Evolutionary conservation across 352 stramenopile species (phyloP).

Genomic region (Hyaloperonospora arabidopsidis): DNA sequence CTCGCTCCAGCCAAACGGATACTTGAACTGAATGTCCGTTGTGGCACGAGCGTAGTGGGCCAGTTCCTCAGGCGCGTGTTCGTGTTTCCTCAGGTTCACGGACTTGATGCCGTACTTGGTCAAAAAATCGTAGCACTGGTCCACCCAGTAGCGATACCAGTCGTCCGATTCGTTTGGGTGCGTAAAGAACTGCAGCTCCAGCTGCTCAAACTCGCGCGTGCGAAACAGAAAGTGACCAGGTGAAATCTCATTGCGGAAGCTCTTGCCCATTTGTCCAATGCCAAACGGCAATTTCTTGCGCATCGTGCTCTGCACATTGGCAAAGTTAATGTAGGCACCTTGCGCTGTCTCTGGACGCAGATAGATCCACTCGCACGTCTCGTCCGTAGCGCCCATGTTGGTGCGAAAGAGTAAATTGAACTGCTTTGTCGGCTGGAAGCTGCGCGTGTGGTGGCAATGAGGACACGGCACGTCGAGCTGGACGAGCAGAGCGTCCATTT

Average conservation of each 20-base stretch:
- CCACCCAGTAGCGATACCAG: slow-evolving; percentile 89
- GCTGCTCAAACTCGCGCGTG: slow-evolving; percentile 96
- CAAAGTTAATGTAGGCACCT: slow-evolving; percentile 67
- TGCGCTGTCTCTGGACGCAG: slow-evolving; percentile 96
- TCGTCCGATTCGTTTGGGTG: slow-evolving; percentile 63
- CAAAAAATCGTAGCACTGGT: slow-evolving; percentile 87
- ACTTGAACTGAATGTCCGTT: slow-evolving; percentile 96
- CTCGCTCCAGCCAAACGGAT: slow-evolving; percentile 95
- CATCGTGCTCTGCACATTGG: slow-evolving; percentile 89
- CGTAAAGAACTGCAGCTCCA: slow-evolving; percentile 89
- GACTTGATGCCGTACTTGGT: slow-evolving; percentile 83
- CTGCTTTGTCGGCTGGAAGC: slow-evolving; percentile 80
- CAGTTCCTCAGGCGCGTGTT: slow-evolving; percentile 88
- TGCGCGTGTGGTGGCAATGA: slow-evolving; percentile 36
- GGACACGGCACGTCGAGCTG: slow-evolving; percentile 49
- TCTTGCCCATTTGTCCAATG: slow-evolving; percentile 96
- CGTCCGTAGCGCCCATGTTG: slow-evolving; percentile 88
- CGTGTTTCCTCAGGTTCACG: slow-evolving; percentile 88
- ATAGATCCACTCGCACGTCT: slow-evolving; percentile 88
- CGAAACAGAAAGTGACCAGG: slow-evolving; percentile 96
- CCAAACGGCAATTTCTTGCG: slow-evolving; percentile 92
- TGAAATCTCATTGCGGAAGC: slow-evolving; percentile 98
- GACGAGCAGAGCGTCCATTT: slow-evolving; percentile 54
- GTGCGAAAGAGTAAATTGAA: slow-evolving; percentile 99
- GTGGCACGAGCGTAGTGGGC: slow-evolving; percentile 95